Percentiles rank a stretch among this genome's conserved stretches.
These are phyloP conservation scores for Papilionanthe hybrid DNA, from an alignment of 116 monocot genomes.

Conservation along the genomic window DNA sequence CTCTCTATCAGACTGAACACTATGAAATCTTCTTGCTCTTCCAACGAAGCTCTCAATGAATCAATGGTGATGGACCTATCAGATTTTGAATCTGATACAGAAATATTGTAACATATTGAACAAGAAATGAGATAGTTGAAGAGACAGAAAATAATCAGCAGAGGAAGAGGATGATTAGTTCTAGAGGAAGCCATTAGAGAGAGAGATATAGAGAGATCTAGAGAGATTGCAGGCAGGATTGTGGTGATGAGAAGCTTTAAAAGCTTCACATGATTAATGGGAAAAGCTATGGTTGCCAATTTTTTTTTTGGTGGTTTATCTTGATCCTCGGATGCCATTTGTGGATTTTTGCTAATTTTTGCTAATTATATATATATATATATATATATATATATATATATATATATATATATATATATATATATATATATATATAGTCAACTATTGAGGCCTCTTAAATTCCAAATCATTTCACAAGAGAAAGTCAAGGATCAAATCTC, in stretches of 20 bases:
- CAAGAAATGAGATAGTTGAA: neutral
- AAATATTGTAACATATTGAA: neutral
- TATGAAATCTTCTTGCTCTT: constrained; percentile 71
- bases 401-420: too few relatives aligned
- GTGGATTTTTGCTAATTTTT: too few relatives aligned
- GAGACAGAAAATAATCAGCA: neutral
- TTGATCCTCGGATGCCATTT: too few relatives aligned
- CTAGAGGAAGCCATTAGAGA: neutral
- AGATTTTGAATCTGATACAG: neutral
- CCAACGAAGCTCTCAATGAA: constrained; percentile 49
- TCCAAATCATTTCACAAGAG: neutral
- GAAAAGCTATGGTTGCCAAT: neutral
- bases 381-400: too few relatives aligned
- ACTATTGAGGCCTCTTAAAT: neutral
- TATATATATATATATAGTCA: neutral
- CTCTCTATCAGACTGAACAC: constrained; percentile 85
- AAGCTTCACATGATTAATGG: neutral
- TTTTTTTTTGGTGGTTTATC: too few relatives aligned
- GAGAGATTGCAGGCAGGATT: neutral
- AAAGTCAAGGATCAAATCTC: neutral
- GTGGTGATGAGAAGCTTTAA: neutral
- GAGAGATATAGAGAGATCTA: neutral
- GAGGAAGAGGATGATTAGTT: neutral
- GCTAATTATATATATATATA: too few relatives aligned
- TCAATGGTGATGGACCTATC: constrained; percentile 30